Percentiles rank a stretch among this genome's conserved stretches.
phyloP scores from a whole-genome alignment of 2,329 filamentous ascomycete genomes.

The Thermothelomyces thermophilus region DNA sequence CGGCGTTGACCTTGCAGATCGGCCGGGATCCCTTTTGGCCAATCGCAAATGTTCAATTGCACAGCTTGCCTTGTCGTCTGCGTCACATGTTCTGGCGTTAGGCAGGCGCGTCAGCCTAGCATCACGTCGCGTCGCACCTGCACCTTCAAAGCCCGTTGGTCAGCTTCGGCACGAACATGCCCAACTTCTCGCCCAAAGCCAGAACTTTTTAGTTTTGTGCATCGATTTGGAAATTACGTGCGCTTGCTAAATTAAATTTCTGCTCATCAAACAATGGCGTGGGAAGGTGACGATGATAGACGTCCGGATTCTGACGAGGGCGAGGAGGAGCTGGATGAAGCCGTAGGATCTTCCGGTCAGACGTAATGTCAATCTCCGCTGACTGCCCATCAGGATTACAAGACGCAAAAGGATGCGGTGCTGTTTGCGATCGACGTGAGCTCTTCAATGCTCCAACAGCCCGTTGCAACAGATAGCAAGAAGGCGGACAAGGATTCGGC shows the following conservation, averaged over 20 bases:
- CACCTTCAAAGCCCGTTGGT: background rate
- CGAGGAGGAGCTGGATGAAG: constrained; percentile 48
- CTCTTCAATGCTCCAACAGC: constrained; percentile 71
- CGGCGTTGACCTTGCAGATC: constrained; percentile 12
- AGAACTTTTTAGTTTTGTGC: too few relatives aligned
- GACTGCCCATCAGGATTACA: constrained; percentile 60
- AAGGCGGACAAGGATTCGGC: constrained; percentile 78
- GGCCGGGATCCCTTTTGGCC: background rate
- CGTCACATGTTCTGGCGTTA: constrained; percentile 25
- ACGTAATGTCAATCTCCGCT: constrained; percentile 11
- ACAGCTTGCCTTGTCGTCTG: background rate
- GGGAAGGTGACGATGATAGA: constrained; percentile 39
- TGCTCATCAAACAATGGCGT: constrained; percentile 26
- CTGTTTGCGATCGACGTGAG: constrained; percentile 92
- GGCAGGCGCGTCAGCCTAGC: constrained; percentile 23
- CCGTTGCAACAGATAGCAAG: constrained; percentile 59
- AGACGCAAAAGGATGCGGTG: constrained; percentile 93
- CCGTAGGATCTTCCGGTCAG: constrained; percentile 17
- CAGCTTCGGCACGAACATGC: too few relatives aligned
- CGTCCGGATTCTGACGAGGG: constrained; percentile 60
- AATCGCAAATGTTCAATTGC: constrained; percentile 14
- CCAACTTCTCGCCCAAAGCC: too few relatives aligned
- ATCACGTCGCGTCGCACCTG: constrained; percentile 5
- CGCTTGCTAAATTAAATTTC: background rate
- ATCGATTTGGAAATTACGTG: too few relatives aligned